These are phyloP conservation scores for Vitis hybrid DNA, from an alignment of 177 flowering plant species.

Conservation along the genomic window DNA sequence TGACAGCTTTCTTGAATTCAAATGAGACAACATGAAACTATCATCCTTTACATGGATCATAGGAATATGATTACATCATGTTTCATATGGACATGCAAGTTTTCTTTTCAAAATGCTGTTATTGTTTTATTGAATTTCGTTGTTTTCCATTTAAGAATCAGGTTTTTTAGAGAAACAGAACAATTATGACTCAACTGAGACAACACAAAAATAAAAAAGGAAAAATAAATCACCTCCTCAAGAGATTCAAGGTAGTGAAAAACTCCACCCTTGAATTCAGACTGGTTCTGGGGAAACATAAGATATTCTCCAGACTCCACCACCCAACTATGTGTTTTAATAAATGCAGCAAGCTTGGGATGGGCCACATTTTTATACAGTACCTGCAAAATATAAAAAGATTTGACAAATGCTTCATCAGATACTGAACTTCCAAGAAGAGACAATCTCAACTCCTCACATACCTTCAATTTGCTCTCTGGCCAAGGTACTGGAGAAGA, in stretches of 20 bases:
- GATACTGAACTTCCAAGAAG: too few species aligned
- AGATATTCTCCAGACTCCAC: conserved; percentile 69
- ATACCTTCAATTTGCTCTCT: conserved; percentile 79
- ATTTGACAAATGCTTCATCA: background rate
- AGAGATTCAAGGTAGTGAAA: conserved; percentile 80
- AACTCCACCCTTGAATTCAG: conserved; percentile 71
- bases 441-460: background rate
- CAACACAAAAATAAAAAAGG: background rate
- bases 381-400: conserved; percentile 46
- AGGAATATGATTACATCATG: too few species aligned
- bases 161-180: too few species aligned
- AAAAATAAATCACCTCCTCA: conserved; percentile 63
- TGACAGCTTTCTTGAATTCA: too few species aligned
- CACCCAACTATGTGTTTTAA: conserved; percentile 66
- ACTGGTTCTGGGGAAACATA: conserved; percentile 68
- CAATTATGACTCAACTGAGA: background rate
- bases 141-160: too few species aligned
- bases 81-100: too few species aligned
- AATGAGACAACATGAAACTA: too few species aligned
- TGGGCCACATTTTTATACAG: conserved; percentile 78
- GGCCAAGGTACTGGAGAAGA: conserved; percentile 73
- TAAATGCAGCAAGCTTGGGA: conserved; percentile 77
- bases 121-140: too few species aligned
- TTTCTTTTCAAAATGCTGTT: too few species aligned
- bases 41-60: too few species aligned